Conservation (phyloP, 768 basidiomycete genomes). For the Panellus pusillus region DNA sequence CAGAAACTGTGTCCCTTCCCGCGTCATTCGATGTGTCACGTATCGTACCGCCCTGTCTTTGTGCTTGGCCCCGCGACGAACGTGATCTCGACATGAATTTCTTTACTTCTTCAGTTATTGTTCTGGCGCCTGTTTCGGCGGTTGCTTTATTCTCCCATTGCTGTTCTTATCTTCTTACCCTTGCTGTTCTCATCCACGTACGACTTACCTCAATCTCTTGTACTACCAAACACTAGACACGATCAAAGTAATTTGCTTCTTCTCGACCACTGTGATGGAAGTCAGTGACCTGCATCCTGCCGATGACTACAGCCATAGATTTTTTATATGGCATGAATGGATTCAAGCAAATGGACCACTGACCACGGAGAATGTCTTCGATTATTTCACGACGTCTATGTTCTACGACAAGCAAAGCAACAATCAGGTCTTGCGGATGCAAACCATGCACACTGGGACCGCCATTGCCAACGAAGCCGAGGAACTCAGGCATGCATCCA, state of each 20-base stretch:
- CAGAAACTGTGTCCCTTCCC: slow-evolving; percentile 24
- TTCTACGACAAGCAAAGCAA: slow-evolving; percentile 95
- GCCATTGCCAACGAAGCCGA: slow-evolving; percentile 79
- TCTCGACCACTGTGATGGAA: slow-evolving; percentile 42
- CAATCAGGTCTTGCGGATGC: slow-evolving; percentile 92
- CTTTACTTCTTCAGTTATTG: slow-evolving; percentile 14
- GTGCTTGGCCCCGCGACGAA: slow-evolving; percentile 62
- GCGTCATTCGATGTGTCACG: slow-evolving; percentile 61
- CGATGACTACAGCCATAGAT: slow-evolving; percentile 79
- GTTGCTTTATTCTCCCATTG: slow-evolving; percentile 11
- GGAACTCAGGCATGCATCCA: slow-evolving; percentile 68
- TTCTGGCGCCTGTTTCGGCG: slow-evolving; percentile 17
- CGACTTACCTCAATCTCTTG: too few relatives aligned
- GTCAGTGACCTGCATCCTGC: slow-evolving; percentile 69
- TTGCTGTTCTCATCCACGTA: too few relatives aligned
- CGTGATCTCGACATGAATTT: slow-evolving; percentile 59
- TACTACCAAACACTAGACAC: too few relatives aligned
- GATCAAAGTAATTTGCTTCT: not conserved
- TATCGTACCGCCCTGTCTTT: slow-evolving; percentile 61
- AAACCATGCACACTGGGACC: slow-evolving; percentile 83
- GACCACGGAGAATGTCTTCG: slow-evolving; percentile 76
- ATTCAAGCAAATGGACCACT: slow-evolving; percentile 81
- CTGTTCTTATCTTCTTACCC: not conserved
- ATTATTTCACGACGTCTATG: slow-evolving; percentile 89
- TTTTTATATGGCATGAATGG: slow-evolving; percentile 93